Evolutionary conservation across 768 basidiomycete genomes (phyloP).

Genomic region (Termitomyces eurrhizus): DNA sequence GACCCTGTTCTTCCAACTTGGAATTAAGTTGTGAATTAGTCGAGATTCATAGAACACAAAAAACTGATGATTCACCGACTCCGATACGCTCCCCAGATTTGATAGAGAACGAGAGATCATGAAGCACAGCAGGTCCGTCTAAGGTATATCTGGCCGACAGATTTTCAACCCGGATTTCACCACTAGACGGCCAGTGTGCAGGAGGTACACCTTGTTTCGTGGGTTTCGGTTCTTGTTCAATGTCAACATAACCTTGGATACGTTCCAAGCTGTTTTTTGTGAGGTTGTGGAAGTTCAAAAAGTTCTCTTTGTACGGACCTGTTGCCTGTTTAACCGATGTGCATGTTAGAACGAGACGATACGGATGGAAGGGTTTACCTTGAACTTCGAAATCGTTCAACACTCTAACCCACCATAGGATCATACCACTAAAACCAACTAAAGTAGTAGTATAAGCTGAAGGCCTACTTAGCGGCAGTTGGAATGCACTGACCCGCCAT

Average conservation of each 20-base stretch:
- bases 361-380: constrained; percentile 17
- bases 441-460: not conserved
- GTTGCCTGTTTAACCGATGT: constrained; percentile 28
- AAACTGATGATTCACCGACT: constrained; percentile 26
- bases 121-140: constrained; percentile 50
- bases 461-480: constrained; percentile 16
- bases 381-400: constrained; percentile 43
- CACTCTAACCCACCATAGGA: constrained; percentile 44
- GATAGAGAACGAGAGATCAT: constrained; percentile 47
- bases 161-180: constrained; percentile 48
- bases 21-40: not conserved
- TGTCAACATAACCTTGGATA: constrained; percentile 59
- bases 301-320: constrained; percentile 28
- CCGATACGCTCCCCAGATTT: constrained; percentile 58
- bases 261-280: constrained; percentile 50
- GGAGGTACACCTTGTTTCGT: constrained; percentile 46
- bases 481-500: constrained; percentile 36
- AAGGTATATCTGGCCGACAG: constrained; percentile 55
- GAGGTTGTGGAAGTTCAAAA: not conserved
- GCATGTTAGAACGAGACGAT: constrained; percentile 20
- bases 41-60: not conserved
- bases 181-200: constrained; percentile 64
- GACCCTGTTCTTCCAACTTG: constrained; percentile 42
- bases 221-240: constrained; percentile 51
- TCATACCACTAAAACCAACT: constrained; percentile 53